Percentiles rank a stretch among this genome's conserved stretches.
Evolutionary conservation across 495 filamentous ascomycete genomes (phyloP).

Genomic region (Aspergillus coremiiformis): DNA sequence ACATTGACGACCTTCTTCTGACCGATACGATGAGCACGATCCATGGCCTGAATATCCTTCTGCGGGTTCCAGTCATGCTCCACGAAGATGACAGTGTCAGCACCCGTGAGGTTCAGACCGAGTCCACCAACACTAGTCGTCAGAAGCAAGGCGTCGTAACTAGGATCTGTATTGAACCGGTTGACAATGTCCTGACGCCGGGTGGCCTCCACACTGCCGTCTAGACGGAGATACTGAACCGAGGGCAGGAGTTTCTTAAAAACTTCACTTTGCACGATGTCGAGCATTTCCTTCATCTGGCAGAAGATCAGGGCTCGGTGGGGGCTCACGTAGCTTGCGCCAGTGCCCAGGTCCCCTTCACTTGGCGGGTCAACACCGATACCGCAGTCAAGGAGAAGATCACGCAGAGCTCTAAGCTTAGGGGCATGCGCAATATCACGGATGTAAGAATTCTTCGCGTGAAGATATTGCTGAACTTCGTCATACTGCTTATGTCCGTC

Average conservation of each 20-base stretch:
- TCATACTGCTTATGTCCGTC: slow-evolving; percentile 86
- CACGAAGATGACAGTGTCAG: slow-evolving; percentile 98
- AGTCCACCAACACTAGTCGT: slow-evolving; percentile 94
- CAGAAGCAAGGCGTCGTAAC: slow-evolving; percentile 84
- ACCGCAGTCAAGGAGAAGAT: slow-evolving; percentile 89
- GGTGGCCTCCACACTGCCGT: slow-evolving; percentile 83
- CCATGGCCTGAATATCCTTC: slow-evolving; percentile 98
- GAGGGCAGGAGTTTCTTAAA: slow-evolving; percentile 77
- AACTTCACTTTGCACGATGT: slow-evolving; percentile 93
- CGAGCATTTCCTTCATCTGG: slow-evolving; percentile 99
- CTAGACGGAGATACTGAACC: slow-evolving; percentile 82
- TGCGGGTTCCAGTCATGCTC: slow-evolving; percentile 99
- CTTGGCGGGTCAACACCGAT: slow-evolving; percentile 63
- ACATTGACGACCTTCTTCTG: slow-evolving; percentile 99
- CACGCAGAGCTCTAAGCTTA: slow-evolving; percentile 80
- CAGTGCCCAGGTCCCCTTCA: slow-evolving; percentile 53
- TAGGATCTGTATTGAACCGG: slow-evolving; percentile 94
- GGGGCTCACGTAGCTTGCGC: slow-evolving; percentile 77
- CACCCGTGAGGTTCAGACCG: slow-evolving; percentile 90
- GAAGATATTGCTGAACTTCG: slow-evolving; percentile 67
- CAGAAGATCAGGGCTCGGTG: slow-evolving; percentile 96
- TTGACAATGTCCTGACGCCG: slow-evolving; percentile 95
- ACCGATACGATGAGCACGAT: slow-evolving; percentile 94
- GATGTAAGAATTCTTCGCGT: slow-evolving; percentile 60
- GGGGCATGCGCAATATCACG: slow-evolving; percentile 84